Conservation (phyloP, 1,284 basidiomycete genomes). For the Melampsora larici-populina region DNA sequence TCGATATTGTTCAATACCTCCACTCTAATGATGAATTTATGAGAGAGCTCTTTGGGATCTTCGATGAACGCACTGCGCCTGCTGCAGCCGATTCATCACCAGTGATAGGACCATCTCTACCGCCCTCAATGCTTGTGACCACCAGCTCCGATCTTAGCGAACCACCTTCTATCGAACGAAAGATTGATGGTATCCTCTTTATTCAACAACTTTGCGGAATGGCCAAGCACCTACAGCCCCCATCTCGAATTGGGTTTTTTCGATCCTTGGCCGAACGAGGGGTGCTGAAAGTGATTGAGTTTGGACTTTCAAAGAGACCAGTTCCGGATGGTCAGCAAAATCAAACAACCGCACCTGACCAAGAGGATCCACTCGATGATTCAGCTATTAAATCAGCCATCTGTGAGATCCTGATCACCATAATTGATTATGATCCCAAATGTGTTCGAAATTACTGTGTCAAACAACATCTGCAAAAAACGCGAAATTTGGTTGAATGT, state of each 20-base stretch:
- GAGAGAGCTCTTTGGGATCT: constrained; percentile 71
- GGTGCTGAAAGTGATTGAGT: constrained; percentile 83
- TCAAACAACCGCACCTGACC: neutral
- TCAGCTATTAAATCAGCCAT: constrained; percentile 69
- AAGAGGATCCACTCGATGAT: constrained; percentile 55
- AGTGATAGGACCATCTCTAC: constrained; percentile 47
- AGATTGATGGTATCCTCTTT: constrained; percentile 72
- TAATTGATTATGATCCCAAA: constrained; percentile 87
- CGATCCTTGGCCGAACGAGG: constrained; percentile 83
- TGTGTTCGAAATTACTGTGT: constrained; percentile 79
- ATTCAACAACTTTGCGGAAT: constrained; percentile 89
- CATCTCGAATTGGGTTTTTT: constrained; percentile 80
- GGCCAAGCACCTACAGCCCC: constrained; percentile 93
- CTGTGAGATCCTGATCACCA: constrained; percentile 78
- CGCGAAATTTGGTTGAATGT: constrained; percentile 62
- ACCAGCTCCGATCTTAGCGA: neutral
- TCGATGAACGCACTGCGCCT: constrained; percentile 60
- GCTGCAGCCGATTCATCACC: neutral
- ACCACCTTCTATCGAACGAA: constrained; percentile 8
- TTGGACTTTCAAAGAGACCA: constrained; percentile 55
- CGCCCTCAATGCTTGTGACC: constrained; percentile 36
- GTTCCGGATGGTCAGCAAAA: neutral
- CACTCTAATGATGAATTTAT: constrained; percentile 74
- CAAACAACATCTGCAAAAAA: constrained; percentile 65
- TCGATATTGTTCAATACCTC: constrained; percentile 90